phyloP scores from a whole-genome alignment of 495 filamentous ascomycete species.

The Hyaloscypha variabilis region DNA sequence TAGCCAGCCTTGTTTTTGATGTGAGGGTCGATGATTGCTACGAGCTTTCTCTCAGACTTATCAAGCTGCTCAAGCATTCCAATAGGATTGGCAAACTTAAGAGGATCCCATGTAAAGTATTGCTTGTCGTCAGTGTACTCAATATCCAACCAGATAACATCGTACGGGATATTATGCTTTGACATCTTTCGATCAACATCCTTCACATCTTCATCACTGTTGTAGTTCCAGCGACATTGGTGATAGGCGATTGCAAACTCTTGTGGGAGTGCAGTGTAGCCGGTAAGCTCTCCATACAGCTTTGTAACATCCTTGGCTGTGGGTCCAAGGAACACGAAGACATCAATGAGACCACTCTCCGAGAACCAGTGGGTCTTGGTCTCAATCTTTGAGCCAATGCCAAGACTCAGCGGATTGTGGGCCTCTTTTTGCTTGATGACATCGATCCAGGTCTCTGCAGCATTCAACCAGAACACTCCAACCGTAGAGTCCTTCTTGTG shows the following conservation, averaged over 20 bases:
- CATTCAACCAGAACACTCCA: slow-evolving; percentile 98
- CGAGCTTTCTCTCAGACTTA: slow-evolving; percentile 82
- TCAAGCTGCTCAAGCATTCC: slow-evolving; percentile 87
- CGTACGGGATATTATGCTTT: slow-evolving; percentile 91
- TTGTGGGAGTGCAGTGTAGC: slow-evolving; percentile 88
- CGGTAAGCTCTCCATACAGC: slow-evolving; percentile 88
- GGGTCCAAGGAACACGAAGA: slow-evolving; percentile 93
- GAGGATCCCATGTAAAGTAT: slow-evolving; percentile 95
- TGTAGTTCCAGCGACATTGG: slow-evolving; percentile 98
- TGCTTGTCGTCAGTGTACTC: slow-evolving; percentile 96
- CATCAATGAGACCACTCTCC: slow-evolving; percentile 83
- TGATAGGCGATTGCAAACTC: slow-evolving; percentile 93
- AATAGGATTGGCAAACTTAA: slow-evolving; percentile 82
- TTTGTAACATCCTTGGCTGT: slow-evolving; percentile 78
- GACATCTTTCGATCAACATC: slow-evolving; percentile 96
- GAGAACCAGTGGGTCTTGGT: slow-evolving; percentile 98
- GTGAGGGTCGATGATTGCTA: slow-evolving; percentile 94
- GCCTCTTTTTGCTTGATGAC: slow-evolving; percentile 79
- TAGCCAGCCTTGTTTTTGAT: slow-evolving; percentile 91
- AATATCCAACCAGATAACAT: slow-evolving; percentile 98
- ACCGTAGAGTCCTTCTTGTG: slow-evolving; percentile 92
- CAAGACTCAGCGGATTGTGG: slow-evolving; percentile 76
- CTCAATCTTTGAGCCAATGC: slow-evolving; percentile 64
- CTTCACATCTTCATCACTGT: slow-evolving; percentile 93
- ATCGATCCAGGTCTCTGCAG: slow-evolving; percentile 96